Conservation (phyloP, 768 basidiomycete genomes). For the Serendipita vermifera region DNA sequence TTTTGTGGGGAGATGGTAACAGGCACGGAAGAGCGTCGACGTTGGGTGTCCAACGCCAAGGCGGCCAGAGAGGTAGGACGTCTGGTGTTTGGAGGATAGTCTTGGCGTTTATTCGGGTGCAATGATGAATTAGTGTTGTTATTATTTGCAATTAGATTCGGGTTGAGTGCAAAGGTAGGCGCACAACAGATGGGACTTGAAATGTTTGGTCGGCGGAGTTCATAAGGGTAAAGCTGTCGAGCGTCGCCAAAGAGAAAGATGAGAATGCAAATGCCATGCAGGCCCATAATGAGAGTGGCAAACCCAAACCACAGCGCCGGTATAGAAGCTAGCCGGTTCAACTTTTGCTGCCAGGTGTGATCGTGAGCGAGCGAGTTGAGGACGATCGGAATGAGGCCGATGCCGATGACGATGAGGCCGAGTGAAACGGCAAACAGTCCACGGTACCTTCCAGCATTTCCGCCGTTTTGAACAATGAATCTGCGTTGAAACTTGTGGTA, state of each 20-base stretch:
- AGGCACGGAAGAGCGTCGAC: no score
- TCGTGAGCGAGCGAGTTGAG: slow-evolving; percentile 11
- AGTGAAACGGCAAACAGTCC: slow-evolving; percentile 15
- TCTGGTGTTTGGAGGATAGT: no score
- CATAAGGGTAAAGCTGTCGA: slow-evolving; percentile 17
- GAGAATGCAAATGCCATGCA: slow-evolving; percentile 18
- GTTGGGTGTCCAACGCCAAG: no score
- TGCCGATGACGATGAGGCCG: slow-evolving; percentile 13
- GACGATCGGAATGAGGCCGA: slow-evolving; percentile 16
- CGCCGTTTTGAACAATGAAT: slow-evolving; percentile 12
- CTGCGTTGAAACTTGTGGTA: neutral
- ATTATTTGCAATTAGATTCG: slow-evolving; percentile 4
- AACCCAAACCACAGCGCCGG: slow-evolving; percentile 17
- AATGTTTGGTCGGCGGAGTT: slow-evolving; percentile 12
- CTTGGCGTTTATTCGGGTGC: no score
- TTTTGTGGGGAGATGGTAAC: no score
- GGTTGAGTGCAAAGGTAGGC: neutral
- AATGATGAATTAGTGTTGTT: no score
- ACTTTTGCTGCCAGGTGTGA: neutral
- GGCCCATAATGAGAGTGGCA: slow-evolving; percentile 15
- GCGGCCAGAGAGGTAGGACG: no score
- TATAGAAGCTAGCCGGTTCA: slow-evolving; percentile 12
- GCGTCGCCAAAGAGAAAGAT: slow-evolving; percentile 19
- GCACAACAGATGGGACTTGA: neutral
- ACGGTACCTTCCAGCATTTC: slow-evolving; percentile 15